phyloP scores from a whole-genome alignment of 257 asterid genomes.

The Eucommia ulmoides region DNA sequence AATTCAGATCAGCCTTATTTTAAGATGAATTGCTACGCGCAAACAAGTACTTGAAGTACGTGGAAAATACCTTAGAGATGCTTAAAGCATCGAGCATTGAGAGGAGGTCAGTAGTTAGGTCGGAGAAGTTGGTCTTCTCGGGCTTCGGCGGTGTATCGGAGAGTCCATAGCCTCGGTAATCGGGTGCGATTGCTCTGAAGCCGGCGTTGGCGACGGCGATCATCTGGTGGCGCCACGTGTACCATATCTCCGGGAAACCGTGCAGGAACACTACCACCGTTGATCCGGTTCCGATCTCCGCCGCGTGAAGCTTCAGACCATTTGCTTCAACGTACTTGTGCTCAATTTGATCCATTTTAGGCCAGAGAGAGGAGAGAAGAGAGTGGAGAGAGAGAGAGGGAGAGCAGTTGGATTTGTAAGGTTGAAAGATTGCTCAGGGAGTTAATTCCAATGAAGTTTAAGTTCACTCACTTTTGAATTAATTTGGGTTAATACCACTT shows the following conservation, averaged over 20 bases:
- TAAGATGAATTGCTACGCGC: too few species aligned
- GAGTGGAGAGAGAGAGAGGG: not conserved
- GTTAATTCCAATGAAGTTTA: too few species aligned
- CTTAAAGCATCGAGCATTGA: slow-evolving; percentile 36
- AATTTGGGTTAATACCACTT: too few species aligned
- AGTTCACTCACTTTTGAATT: too few species aligned
- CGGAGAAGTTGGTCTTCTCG: slow-evolving; percentile 25
- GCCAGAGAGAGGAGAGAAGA: not conserved
- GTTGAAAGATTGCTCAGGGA: too few species aligned
- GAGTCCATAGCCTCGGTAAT: slow-evolving; percentile 52
- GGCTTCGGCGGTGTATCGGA: slow-evolving; percentile 42
- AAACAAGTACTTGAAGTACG: too few species aligned
- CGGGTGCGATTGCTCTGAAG: slow-evolving; percentile 44
- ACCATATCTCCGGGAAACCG: slow-evolving; percentile 48
- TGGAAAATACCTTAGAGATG: slow-evolving; percentile 30
- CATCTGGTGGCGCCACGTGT: slow-evolving; percentile 47
- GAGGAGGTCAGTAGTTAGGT: slow-evolving; percentile 26
- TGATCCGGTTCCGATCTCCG: slow-evolving; percentile 24
- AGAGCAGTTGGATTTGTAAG: too few species aligned
- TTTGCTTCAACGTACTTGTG: slow-evolving; percentile 26
- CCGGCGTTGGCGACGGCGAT: slow-evolving; percentile 31
- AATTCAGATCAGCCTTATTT: too few species aligned
- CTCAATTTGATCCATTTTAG: slow-evolving; percentile 22
- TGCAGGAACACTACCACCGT: slow-evolving; percentile 33
- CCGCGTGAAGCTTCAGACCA: slow-evolving; percentile 39